phyloP scores from a whole-genome alignment of 129 eudicot species.

The Chrysanthemum lavandulifolium region DNA sequence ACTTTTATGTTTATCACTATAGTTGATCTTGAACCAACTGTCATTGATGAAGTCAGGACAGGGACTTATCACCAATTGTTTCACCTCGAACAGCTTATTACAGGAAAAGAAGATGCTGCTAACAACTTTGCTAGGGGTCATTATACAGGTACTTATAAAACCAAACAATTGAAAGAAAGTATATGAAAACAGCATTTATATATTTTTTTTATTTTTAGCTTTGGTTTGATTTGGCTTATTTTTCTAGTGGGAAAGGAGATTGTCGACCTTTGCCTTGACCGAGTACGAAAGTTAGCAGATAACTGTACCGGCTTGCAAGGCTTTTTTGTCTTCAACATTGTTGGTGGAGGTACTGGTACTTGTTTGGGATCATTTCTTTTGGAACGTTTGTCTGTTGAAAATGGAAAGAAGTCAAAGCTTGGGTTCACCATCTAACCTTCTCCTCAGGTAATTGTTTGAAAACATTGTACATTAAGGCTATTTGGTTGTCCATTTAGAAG shows the following conservation, averaged over 20 bases:
- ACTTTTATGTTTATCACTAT: too few relatives aligned
- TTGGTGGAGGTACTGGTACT: conserved; percentile 99
- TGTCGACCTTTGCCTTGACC: conserved; percentile 86
- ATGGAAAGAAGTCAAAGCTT: conserved; percentile 97
- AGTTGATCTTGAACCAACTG: conserved; percentile 96
- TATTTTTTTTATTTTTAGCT: neutral
- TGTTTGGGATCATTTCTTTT: conserved; percentile 91
- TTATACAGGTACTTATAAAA: conserved; percentile 60
- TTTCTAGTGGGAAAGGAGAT: conserved; percentile 88
- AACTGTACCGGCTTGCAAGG: conserved; percentile 99
- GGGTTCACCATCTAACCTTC: conserved; percentile 99
- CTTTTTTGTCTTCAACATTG: conserved; percentile 85
- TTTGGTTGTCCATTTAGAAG: neutral
- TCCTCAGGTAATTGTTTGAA: conserved; percentile 45
- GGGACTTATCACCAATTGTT: conserved; percentile 90
- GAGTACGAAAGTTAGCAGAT: conserved; percentile 92
- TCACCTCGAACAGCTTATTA: conserved; percentile 94
- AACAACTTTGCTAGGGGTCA: conserved; percentile 97
- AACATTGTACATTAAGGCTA: neutral
- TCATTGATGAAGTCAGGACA: conserved; percentile 88
- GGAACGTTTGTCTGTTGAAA: conserved; percentile 93
- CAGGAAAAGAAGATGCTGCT: conserved; percentile 98
- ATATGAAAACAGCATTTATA: neutral
- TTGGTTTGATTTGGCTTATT: conserved; percentile 13
- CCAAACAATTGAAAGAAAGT: neutral